Percentiles rank a stretch among this genome's conserved stretches.
Conservation (phyloP, 805 yeast species). For the Helenozyma rhizophorensis region DNA sequence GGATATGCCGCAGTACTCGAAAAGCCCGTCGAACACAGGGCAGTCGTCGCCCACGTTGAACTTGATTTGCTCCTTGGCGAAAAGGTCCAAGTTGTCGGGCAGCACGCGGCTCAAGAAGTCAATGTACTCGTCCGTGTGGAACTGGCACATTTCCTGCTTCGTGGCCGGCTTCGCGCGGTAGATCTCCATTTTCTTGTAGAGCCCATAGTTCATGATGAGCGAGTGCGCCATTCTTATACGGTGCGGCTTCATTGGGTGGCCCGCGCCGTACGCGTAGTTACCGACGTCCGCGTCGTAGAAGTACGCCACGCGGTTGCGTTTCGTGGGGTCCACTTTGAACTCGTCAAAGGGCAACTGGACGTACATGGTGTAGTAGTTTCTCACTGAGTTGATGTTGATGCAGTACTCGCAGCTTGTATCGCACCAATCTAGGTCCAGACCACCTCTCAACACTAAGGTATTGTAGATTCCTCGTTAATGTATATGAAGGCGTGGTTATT, state of each 20-base stretch:
- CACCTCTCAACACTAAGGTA: no score
- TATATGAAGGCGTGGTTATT: no score
- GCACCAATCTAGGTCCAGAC: no score
- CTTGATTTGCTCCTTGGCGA: conserved; percentile 81
- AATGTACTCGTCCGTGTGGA: conserved; percentile 95
- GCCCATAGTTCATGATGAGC: conserved; percentile 92
- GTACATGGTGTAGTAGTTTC: conserved; percentile 24
- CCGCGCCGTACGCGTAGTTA: conserved; percentile 96
- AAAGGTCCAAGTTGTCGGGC: conserved; percentile 86
- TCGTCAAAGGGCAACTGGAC: conserved; percentile 44
- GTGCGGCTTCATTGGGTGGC: conserved; percentile 99
- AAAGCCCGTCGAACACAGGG: conserved; percentile 76
- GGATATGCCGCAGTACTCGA: conserved; percentile 70
- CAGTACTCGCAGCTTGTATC: no score
- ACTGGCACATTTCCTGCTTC: conserved; percentile 95
- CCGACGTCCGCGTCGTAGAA: conserved; percentile 78
- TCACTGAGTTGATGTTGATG: no score
- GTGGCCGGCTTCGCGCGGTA: conserved; percentile 97
- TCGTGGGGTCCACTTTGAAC: conserved; percentile 35
- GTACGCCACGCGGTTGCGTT: conserved; percentile 41
- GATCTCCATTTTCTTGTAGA: conserved; percentile 95
- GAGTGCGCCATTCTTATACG: conserved; percentile 98
- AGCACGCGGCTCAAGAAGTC: conserved; percentile 88
- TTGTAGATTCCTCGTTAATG: no score
- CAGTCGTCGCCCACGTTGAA: conserved; percentile 92